Base-by-base conservation (phyloP, 2,329 filamentous ascomycete genomes). In the Stylonectria norvegica region DNA sequence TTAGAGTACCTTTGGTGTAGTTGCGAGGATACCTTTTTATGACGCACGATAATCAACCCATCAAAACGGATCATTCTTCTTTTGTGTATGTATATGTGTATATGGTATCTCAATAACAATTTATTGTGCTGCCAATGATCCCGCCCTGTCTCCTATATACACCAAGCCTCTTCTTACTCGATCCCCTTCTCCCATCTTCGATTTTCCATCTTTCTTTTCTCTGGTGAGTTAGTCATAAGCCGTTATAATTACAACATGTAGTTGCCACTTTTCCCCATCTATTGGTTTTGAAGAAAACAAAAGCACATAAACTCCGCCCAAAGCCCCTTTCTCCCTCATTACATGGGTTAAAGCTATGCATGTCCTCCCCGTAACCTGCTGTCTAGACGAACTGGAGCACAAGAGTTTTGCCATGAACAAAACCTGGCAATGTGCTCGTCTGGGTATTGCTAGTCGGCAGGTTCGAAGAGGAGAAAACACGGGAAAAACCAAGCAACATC, bases 211-310 rank as follows among this genome's bases (percentile, higher is more conserved):
- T 44, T 48, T 49, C 42, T 42, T 47, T 36, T 47, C 47, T 50
- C 20, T 28, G 30, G 53, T 44, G 25, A 42, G 41, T 39, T 56
- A 48, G 47, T 59, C 57, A 58, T 59, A 56, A 59, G 53, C 50
- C 57, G 57, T 60, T 60, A 59, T 49, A 58, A 58, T 56, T 60
- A 60, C 57, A 60, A 56, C 52, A 38, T 47, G 48, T 50, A 49
- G 53, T 59, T 52, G 54, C 53, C 55, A 48, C 51, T 56, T 54
- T 58, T 58, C 56, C n/a, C n/a, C 53, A 51, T 60, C 57, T 60
- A 58, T 59, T 23, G 44, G 37, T 51, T 43, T 51, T 57, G 52
- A 40, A 43, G 34, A 27, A 19, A 44, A 55, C 50, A 42, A 41
- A 47, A 55, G 57, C 47, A 43, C 14, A 38, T 35, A 44, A 38